phyloP scores from a whole-genome alignment of 345 rosid species.

The Lenwebbia sp. region DNA sequence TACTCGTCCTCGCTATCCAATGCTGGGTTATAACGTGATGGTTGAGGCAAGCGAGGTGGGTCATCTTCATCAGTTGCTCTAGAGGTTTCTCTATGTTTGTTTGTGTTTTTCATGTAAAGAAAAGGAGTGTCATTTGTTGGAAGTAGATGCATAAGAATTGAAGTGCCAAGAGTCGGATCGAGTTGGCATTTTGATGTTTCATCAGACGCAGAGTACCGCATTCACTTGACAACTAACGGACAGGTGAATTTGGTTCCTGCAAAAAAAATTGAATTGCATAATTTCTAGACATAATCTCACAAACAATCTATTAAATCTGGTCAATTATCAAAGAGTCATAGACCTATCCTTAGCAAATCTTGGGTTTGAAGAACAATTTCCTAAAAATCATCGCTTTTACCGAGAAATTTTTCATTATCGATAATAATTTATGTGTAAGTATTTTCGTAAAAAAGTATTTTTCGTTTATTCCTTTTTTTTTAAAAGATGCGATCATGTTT shows the following conservation, averaged over 20 bases:
- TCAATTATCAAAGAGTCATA: neutral
- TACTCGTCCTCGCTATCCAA: slow-evolving; percentile 36
- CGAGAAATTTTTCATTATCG: no score
- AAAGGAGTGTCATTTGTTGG: neutral
- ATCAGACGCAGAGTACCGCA: neutral
- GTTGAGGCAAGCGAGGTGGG: neutral
- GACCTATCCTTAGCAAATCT: neutral
- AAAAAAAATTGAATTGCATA: neutral
- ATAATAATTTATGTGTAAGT: no score
- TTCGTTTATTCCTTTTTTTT: no score
- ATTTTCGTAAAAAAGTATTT: no score
- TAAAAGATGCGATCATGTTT: no score
- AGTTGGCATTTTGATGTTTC: neutral
- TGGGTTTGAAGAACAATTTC: neutral
- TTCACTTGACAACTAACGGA: neutral
- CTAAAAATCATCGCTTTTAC: no score
- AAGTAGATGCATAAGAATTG: neutral
- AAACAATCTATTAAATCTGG: neutral
- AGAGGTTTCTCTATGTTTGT: neutral
- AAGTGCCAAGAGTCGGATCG: neutral
- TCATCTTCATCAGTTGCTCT: neutral
- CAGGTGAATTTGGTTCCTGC: neutral
- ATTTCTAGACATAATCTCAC: neutral
- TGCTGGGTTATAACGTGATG: neutral
- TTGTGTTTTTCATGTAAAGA: neutral